A percentile compares a stretch with the other conserved stretches of the same genome.
These are phyloP conservation scores for Pneumocystis canis DNA, from an alignment of 1,139 yeast species.

Conservation along the genomic window DNA sequence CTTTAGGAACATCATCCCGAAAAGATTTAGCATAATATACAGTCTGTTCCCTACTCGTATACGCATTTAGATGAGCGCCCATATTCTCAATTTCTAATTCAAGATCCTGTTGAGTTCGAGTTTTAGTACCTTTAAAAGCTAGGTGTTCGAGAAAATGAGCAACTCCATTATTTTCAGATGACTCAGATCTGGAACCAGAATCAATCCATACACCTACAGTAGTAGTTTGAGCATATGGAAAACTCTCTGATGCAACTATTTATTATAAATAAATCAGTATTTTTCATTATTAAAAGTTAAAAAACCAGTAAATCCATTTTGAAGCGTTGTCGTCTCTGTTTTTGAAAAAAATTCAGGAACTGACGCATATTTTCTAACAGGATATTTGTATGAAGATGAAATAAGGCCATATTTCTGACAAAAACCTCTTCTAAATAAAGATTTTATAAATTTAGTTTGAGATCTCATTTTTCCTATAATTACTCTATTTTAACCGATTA, in stretches of 20 bases:
- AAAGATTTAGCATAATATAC: conserved; percentile 89
- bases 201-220: conserved; percentile 96
- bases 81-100: conserved; percentile 91
- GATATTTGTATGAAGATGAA: background rate
- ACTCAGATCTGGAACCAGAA: conserved; percentile 96
- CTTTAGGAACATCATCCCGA: conserved; percentile 62
- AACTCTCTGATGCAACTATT: conserved; percentile 58
- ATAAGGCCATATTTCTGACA: background rate
- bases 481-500: background rate
- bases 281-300: background rate
- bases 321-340: conserved; percentile 47
- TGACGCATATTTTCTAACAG: background rate
- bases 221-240: conserved; percentile 85
- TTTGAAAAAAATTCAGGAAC: conserved; percentile 22
- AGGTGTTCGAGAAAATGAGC: conserved; percentile 95
- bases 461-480: background rate
- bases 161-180: conserved; percentile 69
- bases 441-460: background rate
- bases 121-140: conserved; percentile 84
- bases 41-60: conserved; percentile 60
- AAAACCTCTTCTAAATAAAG: background rate
- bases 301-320: conserved; percentile 73
- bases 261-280: background rate
- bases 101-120: conserved; percentile 65
- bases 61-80: conserved; percentile 75